Conservation (phyloP, 257 asterid genomes). For the Nicotiana attenuata region DNA sequence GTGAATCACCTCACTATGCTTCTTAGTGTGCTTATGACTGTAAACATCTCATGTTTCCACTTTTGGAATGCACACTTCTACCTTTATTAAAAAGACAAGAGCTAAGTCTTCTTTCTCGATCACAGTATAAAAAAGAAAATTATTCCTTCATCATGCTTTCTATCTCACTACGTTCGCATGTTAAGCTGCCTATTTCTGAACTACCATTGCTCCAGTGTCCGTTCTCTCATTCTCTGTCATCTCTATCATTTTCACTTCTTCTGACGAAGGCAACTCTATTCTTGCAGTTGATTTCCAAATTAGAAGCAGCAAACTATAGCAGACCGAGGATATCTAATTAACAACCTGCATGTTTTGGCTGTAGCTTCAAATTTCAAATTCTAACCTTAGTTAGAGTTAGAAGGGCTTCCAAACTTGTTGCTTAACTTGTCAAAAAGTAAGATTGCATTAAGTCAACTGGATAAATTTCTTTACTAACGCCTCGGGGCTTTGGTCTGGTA, state of each 20-base stretch:
- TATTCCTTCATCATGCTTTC: background rate
- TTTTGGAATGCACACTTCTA: background rate
- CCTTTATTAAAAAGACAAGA: no score
- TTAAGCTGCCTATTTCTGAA: background rate
- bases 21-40: conserved; percentile 6
- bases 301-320: background rate
- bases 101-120: background rate
- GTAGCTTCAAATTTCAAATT: background rate
- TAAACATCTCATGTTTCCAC: background rate
- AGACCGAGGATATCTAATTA: background rate
- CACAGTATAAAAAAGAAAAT: background rate
- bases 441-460: background rate
- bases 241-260: background rate
- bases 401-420: background rate
- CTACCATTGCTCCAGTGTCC: background rate
- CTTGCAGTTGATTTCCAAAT: background rate
- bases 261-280: background rate
- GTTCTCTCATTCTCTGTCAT: background rate
- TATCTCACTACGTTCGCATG: background rate
- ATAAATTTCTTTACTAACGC: background rate
- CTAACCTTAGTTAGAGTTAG: background rate
- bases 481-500: background rate
- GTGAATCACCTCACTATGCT: background rate
- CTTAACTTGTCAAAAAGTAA: conserved; percentile 2
- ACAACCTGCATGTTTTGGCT: background rate